Base-by-base conservation (phyloP, 2,329 filamentous ascomycete genomes). In the Sporothrix pseudoabietina region DNA sequence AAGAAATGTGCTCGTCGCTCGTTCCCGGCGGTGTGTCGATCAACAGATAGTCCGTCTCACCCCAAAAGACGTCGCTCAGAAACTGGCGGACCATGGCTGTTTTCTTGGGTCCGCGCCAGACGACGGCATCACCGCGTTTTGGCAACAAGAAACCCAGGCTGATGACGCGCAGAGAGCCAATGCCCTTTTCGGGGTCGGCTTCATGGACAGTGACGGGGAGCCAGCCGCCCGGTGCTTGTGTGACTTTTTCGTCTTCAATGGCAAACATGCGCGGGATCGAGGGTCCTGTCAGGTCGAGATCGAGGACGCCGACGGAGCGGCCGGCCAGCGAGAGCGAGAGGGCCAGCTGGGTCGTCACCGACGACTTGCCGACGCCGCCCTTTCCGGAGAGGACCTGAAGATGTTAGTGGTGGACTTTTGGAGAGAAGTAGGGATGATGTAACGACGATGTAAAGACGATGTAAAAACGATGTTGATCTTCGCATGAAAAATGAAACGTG, bases 11-110 rank as follows among this genome's bases (percentile, higher is more conserved):
- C 82, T 99, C 96, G 82, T 99, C 96, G 74, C 92, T 96, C 1
- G 96, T 99, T 2, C 96, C 96, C 0, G 96, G 96, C 14, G 96
- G 96, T 3, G 96, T 99, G 82, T 99, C 96, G 79, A 99, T 93
- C 74, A 99, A 88, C 0, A 99, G 86, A 79, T 93, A 98, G 80
- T 98, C 95, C n/a, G 93, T 89, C 32, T 91, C 88, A 71, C 89
- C 88, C 96, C 96, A 98, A 41, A 93, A 86, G 4, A 98, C 94
- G 79, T 98, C 94, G 0, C 92, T 92, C 39, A 99, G 85, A 80
- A 99, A 99, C 81, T 99, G 96, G 55, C 94, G 90, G 74, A 99
- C 94, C 96, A 99, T 99, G 69, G 96, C 96, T 4, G 96, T 99
- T 84, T 99, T 99, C 83, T 99, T 99, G 2, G 96, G 96, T 0